A percentile compares a stretch with the other conserved stretches of the same genome.
phyloP scores from a whole-genome alignment of 371 early-diverging fungal genomes.

The Saksenaea vasiformis region DNA sequence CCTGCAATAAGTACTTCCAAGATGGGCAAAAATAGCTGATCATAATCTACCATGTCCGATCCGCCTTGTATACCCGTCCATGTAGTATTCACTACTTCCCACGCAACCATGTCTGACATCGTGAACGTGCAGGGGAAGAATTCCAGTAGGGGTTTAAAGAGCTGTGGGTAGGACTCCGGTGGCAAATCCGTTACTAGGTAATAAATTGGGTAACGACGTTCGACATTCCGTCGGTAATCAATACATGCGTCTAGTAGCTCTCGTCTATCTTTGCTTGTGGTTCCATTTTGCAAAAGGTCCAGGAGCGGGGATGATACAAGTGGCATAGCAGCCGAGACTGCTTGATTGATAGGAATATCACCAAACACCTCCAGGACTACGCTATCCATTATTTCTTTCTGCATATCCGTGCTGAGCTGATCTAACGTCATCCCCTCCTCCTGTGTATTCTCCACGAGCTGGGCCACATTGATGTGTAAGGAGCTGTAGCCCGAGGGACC shows the following conservation, averaged over 20 bases:
- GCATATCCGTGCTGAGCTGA: background rate
- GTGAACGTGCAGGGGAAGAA: conserved; percentile 35
- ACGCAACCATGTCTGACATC: conserved; percentile 20
- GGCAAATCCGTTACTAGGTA: conserved; percentile 24
- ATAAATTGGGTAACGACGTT: conserved; percentile 23
- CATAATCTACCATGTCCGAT: conserved; percentile 10
- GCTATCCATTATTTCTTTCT: conserved; percentile 16
- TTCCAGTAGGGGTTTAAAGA: conserved; percentile 20
- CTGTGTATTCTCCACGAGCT: background rate
- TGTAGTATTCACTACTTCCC: conserved; percentile 9
- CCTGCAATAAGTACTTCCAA: conserved; percentile 28
- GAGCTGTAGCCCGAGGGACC: conserved; percentile 8
- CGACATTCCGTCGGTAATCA: conserved; percentile 19
- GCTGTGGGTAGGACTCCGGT: conserved; percentile 8
- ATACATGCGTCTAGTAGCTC: conserved; percentile 24
- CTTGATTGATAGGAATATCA: conserved; percentile 36
- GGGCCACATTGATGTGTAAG: background rate
- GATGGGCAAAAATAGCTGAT: conserved; percentile 18
- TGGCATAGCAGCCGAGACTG: conserved; percentile 28
- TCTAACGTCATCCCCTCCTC: background rate
- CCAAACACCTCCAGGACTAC: conserved; percentile 26
- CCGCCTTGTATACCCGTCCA: conserved; percentile 11
- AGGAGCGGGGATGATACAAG: conserved; percentile 18
- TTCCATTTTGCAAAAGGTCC: background rate
- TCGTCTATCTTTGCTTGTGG: background rate